A percentile compares a stretch with the other conserved stretches of the same genome.
Evolutionary conservation across 768 basidiomycete genomes (phyloP).

Genomic region (Amanita exitialis): DNA sequence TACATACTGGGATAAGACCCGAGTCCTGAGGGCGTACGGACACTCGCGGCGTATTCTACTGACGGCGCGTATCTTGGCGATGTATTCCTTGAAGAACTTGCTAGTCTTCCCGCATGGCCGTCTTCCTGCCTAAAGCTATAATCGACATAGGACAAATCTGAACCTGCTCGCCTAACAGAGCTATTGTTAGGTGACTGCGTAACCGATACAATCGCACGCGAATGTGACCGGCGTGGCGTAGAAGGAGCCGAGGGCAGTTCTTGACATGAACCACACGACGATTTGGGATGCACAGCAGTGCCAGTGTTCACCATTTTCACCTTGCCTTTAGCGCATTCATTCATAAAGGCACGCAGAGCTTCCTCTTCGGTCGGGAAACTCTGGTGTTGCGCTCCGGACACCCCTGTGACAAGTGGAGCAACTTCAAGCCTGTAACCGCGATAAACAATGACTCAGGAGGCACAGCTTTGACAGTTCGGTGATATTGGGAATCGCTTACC

Average conservation of each 20-base stretch:
- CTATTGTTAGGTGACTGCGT: background rate
- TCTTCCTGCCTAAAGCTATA: background rate
- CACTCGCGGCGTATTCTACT: slow-evolving; percentile 8
- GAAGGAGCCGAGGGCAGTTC: slow-evolving; percentile 7
- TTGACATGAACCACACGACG: slow-evolving; percentile 3
- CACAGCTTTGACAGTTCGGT: background rate
- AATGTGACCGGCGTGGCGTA: background rate
- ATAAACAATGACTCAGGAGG: too few species aligned
- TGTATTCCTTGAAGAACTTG: slow-evolving; percentile 8
- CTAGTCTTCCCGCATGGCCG: slow-evolving; percentile 7
- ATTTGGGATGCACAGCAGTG: slow-evolving; percentile 4
- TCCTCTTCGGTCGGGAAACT: slow-evolving; percentile 32
- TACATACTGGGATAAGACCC: slow-evolving; percentile 15
- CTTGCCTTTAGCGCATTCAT: slow-evolving; percentile 18
- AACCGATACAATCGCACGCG: background rate
- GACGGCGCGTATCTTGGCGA: slow-evolving; percentile 2
- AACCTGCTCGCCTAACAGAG: slow-evolving; percentile 2
- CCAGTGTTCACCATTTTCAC: slow-evolving; percentile 14
- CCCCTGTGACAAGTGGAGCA: slow-evolving; percentile 29
- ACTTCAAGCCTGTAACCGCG: slow-evolving; percentile 31
- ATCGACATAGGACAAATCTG: slow-evolving; percentile 2
- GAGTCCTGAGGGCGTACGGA: slow-evolving; percentile 22
- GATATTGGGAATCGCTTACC: slow-evolving; percentile 14
- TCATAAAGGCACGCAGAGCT: slow-evolving; percentile 23
- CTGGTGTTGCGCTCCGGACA: slow-evolving; percentile 32